Conservation (phyloP, 2,329 filamentous ascomycete species). For the Incumbomyces delicatus region DNA sequence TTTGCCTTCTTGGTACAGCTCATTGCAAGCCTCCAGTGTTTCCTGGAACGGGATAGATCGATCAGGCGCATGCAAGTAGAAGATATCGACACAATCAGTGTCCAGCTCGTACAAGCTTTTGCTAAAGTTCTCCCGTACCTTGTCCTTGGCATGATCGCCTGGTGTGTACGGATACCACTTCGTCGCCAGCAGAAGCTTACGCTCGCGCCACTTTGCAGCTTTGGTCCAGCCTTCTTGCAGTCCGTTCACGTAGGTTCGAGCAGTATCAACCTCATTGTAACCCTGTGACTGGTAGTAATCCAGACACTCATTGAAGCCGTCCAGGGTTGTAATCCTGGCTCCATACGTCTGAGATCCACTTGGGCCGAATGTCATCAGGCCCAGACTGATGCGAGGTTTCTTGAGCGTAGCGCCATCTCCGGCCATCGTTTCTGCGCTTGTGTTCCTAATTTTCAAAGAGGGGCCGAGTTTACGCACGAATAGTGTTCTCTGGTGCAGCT, state of each 20-base stretch:
- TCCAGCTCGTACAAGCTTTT: slow-evolving; percentile 42
- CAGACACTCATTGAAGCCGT: slow-evolving; percentile 59
- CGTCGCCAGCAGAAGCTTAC: slow-evolving; percentile 67
- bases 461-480: too few relatives aligned
- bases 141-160: slow-evolving; percentile 53
- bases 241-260: slow-evolving; percentile 60
- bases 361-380: slow-evolving; percentile 76
- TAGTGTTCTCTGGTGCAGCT: too few relatives aligned
- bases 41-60: slow-evolving; percentile 36
- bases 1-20: slow-evolving; percentile 36
- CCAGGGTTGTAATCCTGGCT: slow-evolving; percentile 60
- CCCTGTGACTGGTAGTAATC: slow-evolving; percentile 68
- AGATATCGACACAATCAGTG: slow-evolving; percentile 37
- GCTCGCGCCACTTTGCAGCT: slow-evolving; percentile 66
- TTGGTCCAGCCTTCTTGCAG: slow-evolving; percentile 71
- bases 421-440: too few relatives aligned
- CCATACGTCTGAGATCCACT: slow-evolving; percentile 44
- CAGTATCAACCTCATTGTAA: slow-evolving; percentile 79
- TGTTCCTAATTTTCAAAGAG: too few relatives aligned
- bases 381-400: slow-evolving; percentile 66
- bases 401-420: neutral
- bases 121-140: slow-evolving; percentile 56
- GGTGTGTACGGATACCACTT: slow-evolving; percentile 59
- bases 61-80: slow-evolving; percentile 44
- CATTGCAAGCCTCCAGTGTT: slow-evolving; percentile 39